phyloP scores from a whole-genome alignment of 495 filamentous ascomycete genomes.

The Chaetomium cochliodes region DNA sequence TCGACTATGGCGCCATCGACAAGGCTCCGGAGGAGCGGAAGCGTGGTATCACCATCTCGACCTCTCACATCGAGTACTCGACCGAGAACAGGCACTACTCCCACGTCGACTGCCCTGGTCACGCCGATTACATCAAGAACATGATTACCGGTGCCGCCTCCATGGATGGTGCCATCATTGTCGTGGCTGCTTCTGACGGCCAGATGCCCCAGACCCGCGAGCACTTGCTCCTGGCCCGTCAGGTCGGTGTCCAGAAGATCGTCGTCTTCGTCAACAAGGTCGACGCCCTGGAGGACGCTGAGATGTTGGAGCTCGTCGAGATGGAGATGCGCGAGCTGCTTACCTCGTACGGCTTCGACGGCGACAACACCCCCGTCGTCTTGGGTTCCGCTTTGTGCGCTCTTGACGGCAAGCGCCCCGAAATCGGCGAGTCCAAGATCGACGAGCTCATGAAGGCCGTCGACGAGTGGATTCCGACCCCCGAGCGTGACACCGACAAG shows the following conservation, averaged over 20 bases:
- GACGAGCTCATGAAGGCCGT: conserved; percentile 85
- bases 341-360: conserved; percentile 89
- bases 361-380: conserved; percentile 94
- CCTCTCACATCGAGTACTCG: conserved; percentile 96
- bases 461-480: conserved; percentile 94
- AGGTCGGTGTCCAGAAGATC: conserved; percentile 95
- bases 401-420: conserved; percentile 80
- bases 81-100: conserved; percentile 93
- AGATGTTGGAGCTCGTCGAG: conserved; percentile 99
- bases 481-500: conserved; percentile 86
- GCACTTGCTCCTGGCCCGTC: conserved; percentile 94
- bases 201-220: conserved; percentile 99
- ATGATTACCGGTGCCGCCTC: conserved; percentile 97
- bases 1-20: conserved; percentile 96
- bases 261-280: conserved; percentile 99
- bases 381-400: conserved; percentile 96
- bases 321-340: conserved; percentile 99
- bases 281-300: conserved; percentile 90
- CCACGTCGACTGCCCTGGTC: conserved; percentile 98
- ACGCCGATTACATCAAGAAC: conserved; percentile 99
- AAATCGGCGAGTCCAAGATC: conserved; percentile 82
- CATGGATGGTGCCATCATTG: conserved; percentile 98
- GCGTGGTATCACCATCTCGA: conserved; percentile 99
- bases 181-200: conserved; percentile 96
- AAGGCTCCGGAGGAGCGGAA: conserved; percentile 99